These are phyloP conservation scores for Stemphylium lycopersici DNA, from an alignment of 2,329 filamentous ascomycete genomes.

Conservation along the genomic window DNA sequence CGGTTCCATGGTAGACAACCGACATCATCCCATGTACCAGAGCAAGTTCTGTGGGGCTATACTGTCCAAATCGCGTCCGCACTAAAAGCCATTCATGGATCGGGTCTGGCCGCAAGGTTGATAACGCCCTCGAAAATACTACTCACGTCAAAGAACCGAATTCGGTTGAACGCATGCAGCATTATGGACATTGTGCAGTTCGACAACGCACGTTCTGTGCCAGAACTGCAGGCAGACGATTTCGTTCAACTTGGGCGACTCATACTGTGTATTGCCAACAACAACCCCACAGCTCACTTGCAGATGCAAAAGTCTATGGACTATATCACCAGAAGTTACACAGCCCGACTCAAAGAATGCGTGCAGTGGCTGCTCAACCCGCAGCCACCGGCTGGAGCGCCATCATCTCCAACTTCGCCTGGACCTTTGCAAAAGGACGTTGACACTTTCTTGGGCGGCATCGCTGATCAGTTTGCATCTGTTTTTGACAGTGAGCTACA, in stretches of 20 bases:
- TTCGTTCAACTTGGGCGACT: conserved; percentile 82
- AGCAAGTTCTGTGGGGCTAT: conserved; percentile 87
- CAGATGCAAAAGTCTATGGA: conserved; percentile 76
- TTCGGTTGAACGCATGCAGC: conserved; percentile 85
- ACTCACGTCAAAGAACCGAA: conserved; percentile 85
- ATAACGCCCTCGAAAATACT: conserved; percentile 89
- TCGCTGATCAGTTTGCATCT: conserved; percentile 76
- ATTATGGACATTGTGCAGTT: conserved; percentile 89
- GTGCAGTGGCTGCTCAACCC: conserved; percentile 81
- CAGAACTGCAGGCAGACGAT: conserved; percentile 87
- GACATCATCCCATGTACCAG: conserved; percentile 56
- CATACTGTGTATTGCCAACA: conserved; percentile 80
- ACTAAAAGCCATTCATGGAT: conserved; percentile 81
- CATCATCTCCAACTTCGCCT: conserved; percentile 38
- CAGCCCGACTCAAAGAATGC: conserved; percentile 76
- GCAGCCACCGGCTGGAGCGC: conserved; percentile 29
- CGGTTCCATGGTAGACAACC: conserved; percentile 49
- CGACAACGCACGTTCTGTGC: conserved; percentile 70
- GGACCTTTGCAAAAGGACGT: conserved; percentile 68
- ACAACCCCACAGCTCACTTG: conserved; percentile 62
- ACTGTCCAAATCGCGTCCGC: conserved; percentile 90
- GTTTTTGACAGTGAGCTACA: conserved; percentile 82
- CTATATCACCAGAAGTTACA: conserved; percentile 77
- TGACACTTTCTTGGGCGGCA: conserved; percentile 77
- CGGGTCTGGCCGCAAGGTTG: conserved; percentile 81